These are phyloP conservation scores for Simplicillium aogashimaense DNA, from an alignment of 2,329 filamentous ascomycete genomes.

Conservation along the genomic window DNA sequence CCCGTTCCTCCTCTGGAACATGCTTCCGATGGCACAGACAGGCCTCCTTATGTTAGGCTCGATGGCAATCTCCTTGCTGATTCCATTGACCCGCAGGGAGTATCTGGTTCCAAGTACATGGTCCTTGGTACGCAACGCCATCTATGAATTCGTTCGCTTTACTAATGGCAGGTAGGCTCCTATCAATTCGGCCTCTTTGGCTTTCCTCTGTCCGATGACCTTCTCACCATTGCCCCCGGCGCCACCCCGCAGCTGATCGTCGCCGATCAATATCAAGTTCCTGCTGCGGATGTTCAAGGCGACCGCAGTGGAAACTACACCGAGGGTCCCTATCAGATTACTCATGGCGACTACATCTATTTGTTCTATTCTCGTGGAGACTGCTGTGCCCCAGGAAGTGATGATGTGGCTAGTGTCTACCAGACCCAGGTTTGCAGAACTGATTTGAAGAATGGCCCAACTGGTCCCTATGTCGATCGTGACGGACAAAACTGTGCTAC, in stretches of 20 bases:
- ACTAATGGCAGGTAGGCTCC: background rate
- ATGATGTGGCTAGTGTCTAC: background rate
- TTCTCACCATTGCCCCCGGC: background rate
- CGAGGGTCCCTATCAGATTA: background rate
- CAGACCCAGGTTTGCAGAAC: constrained; percentile 1
- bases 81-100: background rate
- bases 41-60: too few relatives aligned
- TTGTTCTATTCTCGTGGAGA: background rate
- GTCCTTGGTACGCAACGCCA: background rate
- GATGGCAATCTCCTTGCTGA: background rate
- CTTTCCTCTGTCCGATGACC: background rate
- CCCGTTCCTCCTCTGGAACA: too few relatives aligned
- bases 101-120: background rate
- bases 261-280: constrained; percentile 1
- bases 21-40: too few relatives aligned
- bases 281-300: background rate
- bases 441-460: too few relatives aligned
- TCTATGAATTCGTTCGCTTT: background rate
- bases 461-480: too few relatives aligned
- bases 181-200: constrained; percentile 1
- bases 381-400: background rate
- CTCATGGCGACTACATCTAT: background rate
- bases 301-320: constrained; percentile 1
- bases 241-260: background rate
- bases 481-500: too few relatives aligned